A percentile compares a stretch with the other conserved stretches of the same genome.
phyloP scores from a whole-genome alignment of 2,329 filamentous ascomycete genomes.

The Sarocladium brachiariae region DNA sequence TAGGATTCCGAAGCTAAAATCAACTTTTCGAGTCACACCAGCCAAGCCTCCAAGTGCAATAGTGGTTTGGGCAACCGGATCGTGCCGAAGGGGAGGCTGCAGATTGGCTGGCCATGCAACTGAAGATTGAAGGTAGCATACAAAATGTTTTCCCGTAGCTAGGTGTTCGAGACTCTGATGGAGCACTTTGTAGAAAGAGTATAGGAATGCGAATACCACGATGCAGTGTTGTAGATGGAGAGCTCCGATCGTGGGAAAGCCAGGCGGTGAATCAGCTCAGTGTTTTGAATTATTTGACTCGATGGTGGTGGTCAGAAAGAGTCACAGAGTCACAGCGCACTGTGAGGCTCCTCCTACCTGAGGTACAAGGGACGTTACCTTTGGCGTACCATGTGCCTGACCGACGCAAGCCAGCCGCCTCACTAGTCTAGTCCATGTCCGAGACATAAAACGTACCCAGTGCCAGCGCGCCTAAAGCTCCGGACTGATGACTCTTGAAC shows the following conservation, averaged over 20 bases:
- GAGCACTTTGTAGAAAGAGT: neutral
- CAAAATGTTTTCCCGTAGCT: neutral
- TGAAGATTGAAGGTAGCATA: no score
- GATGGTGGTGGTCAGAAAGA: no score
- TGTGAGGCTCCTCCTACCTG: no score
- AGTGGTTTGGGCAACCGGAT: neutral
- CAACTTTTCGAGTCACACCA: neutral
- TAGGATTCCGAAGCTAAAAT: no score
- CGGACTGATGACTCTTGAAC: neutral
- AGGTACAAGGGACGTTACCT: no score
- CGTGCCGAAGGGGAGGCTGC: conserved; percentile 5
- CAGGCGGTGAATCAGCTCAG: no score
- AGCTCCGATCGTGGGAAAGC: neutral
- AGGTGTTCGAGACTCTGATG: neutral
- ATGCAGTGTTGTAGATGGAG: neutral
- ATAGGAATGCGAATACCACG: neutral
- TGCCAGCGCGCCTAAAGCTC: neutral
- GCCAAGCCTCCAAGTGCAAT: neutral
- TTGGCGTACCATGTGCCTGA: no score
- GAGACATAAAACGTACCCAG: neutral
- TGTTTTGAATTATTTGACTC: no score
- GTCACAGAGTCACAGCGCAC: no score
- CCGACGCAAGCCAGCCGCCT: neutral
- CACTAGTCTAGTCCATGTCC: neutral
- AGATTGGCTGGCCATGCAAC: conserved; percentile 6